Evolutionary conservation across 2,329 filamentous ascomycete species (phyloP), one percentile per base, ranked within the genome.

Genomic region (Claviceps sp.): DNA sequence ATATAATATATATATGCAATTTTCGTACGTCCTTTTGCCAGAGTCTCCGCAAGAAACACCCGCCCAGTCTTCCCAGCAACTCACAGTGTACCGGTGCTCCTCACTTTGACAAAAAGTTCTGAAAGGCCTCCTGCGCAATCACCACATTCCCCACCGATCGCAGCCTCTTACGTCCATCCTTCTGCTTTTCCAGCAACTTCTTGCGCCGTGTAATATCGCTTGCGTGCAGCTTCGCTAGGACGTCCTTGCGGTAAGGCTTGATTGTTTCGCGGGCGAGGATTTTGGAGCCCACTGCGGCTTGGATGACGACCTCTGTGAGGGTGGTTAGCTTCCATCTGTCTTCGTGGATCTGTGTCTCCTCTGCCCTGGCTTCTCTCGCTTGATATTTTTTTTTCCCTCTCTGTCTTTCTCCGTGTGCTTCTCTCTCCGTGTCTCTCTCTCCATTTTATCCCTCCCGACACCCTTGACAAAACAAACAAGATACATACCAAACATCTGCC

Each of bases 121-220:
- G 93, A 65, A 97, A 98, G 3, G 90, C 89, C 59, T 88, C 86
- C 61, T 96, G 89, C 55, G 97, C 90, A 66, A 98, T 97, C n/a
- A 89, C 78, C 1, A 98, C 90, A 63, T 95, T 95, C 0, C 93
- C 87, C 5, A 90, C 84, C 1, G 85, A 79, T 54, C 88, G 81
- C 54, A 98, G 70, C 67, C 85, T 86, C 78, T 95, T 96, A 52
- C 89, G 78, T 0, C 93, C 93, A 58, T 90, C 90, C 71, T 98
- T 98, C 69, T 98, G 93, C 74, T 91, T 95, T 71, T 97, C 91
- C 11, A 98, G 70, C 58, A 98, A 68, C 69, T 98, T 98, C 62
- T 82, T 79, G 40, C 90, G 78, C 54, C 93, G 74, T 3, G 82
- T 81, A 16, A 95, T 79, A 70, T 98, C 93, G 55, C 85, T 86